Percentiles rank a stretch among this genome's conserved stretches.
phyloP scores from a whole-genome alignment of 768 basidiomycete genomes.

The Termitomyces sp. region DNA sequence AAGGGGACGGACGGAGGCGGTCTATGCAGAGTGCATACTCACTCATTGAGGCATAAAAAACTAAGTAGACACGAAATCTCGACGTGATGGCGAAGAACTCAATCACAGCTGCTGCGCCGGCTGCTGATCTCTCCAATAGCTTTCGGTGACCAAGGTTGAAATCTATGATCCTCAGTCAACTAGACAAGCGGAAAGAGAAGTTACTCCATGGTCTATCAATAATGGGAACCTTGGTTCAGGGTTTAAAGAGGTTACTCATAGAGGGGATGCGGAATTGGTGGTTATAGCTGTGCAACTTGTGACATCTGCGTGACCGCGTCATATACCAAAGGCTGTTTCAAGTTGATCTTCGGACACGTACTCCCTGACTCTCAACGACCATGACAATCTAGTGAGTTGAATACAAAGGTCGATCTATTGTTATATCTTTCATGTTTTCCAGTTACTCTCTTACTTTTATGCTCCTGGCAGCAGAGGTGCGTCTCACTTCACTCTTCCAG shows the following conservation, averaged over 20 bases:
- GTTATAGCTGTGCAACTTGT: not conserved
- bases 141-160: not conserved
- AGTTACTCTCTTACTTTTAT: constrained; percentile 80
- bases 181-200: not conserved
- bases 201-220: not conserved
- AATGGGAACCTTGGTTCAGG: no score
- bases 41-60: not conserved
- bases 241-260: not conserved
- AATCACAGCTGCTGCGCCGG: not conserved
- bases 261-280: not conserved
- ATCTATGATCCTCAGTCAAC: not conserved
- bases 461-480: constrained; percentile 72
- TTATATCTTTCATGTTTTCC: constrained; percentile 12
- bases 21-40: not conserved
- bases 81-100: no score
- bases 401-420: not conserved
- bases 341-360: not conserved
- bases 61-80: not conserved
- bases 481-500: constrained; percentile 1
- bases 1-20: not conserved
- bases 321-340: not conserved
- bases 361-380: constrained; percentile 10
- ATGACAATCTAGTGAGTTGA: constrained; percentile 45
- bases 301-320: not conserved
- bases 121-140: not conserved